Percentiles rank a stretch among this genome's conserved stretches.
Evolutionary conservation across 208 protist genomes (phyloP).

Genomic region (Acanthamoeba triangularis): DNA sequence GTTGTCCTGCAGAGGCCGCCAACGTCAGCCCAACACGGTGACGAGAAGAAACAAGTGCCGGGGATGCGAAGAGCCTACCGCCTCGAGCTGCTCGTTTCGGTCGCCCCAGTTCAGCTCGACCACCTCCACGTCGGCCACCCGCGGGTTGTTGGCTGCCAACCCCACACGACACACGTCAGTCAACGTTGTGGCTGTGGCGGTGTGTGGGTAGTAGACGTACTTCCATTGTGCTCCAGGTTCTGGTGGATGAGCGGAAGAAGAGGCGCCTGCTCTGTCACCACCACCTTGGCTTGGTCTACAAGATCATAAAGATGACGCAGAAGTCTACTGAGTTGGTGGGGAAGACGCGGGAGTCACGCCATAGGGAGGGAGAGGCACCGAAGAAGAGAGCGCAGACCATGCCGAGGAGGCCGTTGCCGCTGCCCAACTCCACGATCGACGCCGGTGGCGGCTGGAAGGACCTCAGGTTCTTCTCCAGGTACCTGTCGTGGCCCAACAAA

Average conservation of each 20-base stretch:
- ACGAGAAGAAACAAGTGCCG: neutral
- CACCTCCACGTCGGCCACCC: neutral
- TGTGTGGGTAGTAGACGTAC: neutral
- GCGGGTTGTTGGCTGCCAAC: neutral
- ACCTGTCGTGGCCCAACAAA: neutral
- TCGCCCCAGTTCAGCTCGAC: slow-evolving; percentile 65
- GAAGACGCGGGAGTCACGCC: neutral
- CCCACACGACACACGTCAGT: neutral
- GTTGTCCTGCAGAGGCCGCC: neutral
- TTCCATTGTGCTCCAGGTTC: slow-evolving; percentile 45
- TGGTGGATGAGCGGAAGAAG: slow-evolving; percentile 71
- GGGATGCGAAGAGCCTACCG: neutral
- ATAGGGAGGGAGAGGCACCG: neutral
- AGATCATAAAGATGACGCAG: neutral
- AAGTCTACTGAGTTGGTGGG: neutral
- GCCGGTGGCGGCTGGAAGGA: slow-evolving; percentile 20
- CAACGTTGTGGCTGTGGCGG: neutral
- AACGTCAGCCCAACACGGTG: neutral
- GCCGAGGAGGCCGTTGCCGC: slow-evolving; percentile 70
- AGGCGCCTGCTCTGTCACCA: slow-evolving; percentile 69
- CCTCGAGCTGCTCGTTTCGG: slow-evolving; percentile 42
- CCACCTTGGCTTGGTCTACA: slow-evolving; percentile 37
- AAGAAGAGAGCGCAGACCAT: slow-evolving; percentile 71
- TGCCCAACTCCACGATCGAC: slow-evolving; percentile 49
- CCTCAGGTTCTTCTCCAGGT: slow-evolving; percentile 33